Percentiles rank a stretch among this genome's conserved stretches.
Evolutionary conservation across 768 basidiomycete genomes (phyloP).

Genomic region (Boletus rufocinnamomeus): DNA sequence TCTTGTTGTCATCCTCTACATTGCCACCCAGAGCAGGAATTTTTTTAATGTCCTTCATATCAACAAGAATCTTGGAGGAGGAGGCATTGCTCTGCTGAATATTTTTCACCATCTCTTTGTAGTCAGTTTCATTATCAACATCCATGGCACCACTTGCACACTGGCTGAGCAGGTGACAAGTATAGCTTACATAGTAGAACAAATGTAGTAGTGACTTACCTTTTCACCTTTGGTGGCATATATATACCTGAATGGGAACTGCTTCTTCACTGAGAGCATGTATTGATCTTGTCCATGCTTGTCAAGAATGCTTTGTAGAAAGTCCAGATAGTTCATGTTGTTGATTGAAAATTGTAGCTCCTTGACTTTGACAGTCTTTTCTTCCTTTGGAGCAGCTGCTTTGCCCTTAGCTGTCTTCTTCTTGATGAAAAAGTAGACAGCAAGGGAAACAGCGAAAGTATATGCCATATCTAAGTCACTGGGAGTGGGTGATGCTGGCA

Average conservation of each 20-base stretch:
- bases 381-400: background rate
- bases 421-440: background rate
- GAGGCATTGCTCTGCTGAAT: background rate
- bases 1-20: too few relatives aligned
- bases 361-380: too few relatives aligned
- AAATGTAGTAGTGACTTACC: too few relatives aligned
- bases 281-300: too few relatives aligned
- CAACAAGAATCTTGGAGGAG: background rate
- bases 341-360: too few relatives aligned
- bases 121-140: background rate
- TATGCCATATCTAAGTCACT: background rate
- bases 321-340: too few relatives aligned
- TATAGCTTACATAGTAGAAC: too few relatives aligned
- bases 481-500: background rate
- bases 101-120: background rate
- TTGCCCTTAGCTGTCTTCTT: slow-evolving; percentile 1
- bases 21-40: background rate
- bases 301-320: too few relatives aligned
- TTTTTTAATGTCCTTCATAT: background rate
- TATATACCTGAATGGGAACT: too few relatives aligned
- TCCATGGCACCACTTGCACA: background rate
- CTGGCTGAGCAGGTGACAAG: too few relatives aligned
- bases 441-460: background rate
- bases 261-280: too few relatives aligned
- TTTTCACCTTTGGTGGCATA: too few relatives aligned